Percentiles rank a stretch among this genome's conserved stretches.
Conservation (phyloP, 768 basidiomycete genomes). For the Trametes elegans region DNA sequence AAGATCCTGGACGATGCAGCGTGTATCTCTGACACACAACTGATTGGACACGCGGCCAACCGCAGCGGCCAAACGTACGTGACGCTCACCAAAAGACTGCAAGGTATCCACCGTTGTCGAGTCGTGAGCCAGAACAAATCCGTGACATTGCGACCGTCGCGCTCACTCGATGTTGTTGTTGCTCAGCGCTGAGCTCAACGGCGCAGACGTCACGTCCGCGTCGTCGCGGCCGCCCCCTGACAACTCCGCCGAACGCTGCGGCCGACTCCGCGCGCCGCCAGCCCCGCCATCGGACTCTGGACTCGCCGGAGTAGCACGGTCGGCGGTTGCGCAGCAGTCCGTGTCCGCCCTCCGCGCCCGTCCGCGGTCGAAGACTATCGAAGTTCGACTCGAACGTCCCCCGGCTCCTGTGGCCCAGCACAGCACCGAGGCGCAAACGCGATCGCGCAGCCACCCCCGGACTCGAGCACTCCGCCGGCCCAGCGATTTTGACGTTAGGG, state of each 20-base stretch:
- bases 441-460: constrained; percentile 8
- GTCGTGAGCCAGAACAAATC: too few species aligned
- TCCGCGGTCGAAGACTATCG: too few species aligned
- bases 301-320: too few species aligned
- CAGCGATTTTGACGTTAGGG: constrained; percentile 3
- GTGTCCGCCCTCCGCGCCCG: too few species aligned
- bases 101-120: too few species aligned
- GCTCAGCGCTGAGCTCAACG: too few species aligned
- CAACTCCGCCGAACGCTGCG: not conserved
- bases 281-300: not conserved
- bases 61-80: too few species aligned
- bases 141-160: too few species aligned
- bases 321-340: too few species aligned
- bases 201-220: constrained; percentile 3
- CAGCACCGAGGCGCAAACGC: not conserved
- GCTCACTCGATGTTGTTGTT: too few species aligned
- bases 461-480: not conserved
- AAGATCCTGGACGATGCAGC: not conserved
- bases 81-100: too few species aligned
- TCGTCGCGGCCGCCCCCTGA: not conserved
- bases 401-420: not conserved
- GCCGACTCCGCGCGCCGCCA: not conserved
- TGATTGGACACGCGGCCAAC: too few species aligned
- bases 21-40: not conserved
- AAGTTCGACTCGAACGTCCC: not conserved